A percentile compares a stretch with the other conserved stretches of the same genome.
These are phyloP conservation scores for Lithospermum erythrorhizon DNA, from an alignment of 257 asterid species.

Conservation along the genomic window DNA sequence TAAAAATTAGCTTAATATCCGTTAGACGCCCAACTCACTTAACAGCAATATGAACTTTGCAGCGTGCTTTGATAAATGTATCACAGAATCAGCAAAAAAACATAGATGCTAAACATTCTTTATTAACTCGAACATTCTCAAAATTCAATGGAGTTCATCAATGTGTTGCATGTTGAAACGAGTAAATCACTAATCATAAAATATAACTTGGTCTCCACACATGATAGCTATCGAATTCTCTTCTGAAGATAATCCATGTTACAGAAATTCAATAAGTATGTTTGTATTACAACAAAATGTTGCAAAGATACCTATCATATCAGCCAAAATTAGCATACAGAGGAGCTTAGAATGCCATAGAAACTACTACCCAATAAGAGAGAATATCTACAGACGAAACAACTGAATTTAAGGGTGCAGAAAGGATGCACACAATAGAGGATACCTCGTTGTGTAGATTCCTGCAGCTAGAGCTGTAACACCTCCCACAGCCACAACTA, in stretches of 20 bases:
- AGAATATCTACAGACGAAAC: background rate
- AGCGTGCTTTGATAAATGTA: background rate
- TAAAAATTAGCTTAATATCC: background rate
- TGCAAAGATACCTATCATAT: too few species aligned
- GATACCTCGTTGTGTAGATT: slow-evolving; percentile 84
- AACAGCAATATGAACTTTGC: background rate
- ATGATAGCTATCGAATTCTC: background rate
- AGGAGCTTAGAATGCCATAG: background rate
- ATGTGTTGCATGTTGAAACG: background rate
- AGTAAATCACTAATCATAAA: background rate
- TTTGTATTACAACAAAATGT: too few species aligned
- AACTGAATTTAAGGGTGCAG: background rate
- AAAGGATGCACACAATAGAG: background rate
- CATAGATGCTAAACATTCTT: background rate
- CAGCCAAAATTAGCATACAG: too few species aligned
- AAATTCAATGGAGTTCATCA: background rate
- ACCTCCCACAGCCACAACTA: slow-evolving; percentile 91
- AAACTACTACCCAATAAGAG: background rate
- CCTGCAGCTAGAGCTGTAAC: slow-evolving; percentile 98
- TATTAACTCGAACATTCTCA: background rate
- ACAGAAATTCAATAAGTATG: too few species aligned
- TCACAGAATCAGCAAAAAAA: background rate
- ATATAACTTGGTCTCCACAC: too few species aligned
- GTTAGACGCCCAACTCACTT: background rate
- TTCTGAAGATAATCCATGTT: background rate